Conservation (phyloP, 768 basidiomycete genomes). For the Boletus rubescentipes region DNA sequence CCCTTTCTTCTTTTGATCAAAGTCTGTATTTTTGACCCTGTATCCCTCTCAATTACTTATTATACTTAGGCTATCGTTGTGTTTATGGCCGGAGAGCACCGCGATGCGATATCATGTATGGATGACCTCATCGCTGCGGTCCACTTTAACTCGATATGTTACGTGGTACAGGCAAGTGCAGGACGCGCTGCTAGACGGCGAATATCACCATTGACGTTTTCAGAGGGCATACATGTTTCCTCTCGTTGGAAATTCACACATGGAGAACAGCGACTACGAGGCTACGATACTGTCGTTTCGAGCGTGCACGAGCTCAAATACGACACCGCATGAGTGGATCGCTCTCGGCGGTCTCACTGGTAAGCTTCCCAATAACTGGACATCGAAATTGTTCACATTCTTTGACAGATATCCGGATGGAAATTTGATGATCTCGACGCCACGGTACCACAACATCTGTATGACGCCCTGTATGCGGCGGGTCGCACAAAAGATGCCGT, state of each 20-base stretch:
- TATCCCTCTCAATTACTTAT: not conserved
- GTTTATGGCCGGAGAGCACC: not conserved
- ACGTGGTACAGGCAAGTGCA: not conserved
- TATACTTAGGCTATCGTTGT: not conserved
- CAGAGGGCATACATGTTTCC: not conserved
- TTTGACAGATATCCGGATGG: too few relatives aligned
- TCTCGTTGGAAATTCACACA: not conserved
- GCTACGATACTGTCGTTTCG: not conserved
- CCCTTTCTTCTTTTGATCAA: not conserved
- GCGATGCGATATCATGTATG: not conserved
- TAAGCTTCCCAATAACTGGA: too few relatives aligned
- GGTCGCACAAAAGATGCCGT: not conserved
- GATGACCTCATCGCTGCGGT: not conserved
- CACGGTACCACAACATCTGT: too few relatives aligned
- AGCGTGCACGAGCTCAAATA: not conserved
- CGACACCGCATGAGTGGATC: too few relatives aligned
- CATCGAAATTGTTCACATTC: too few relatives aligned
- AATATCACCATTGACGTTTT: not conserved
- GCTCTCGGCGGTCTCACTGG: too few relatives aligned
- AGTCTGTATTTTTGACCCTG: not conserved
- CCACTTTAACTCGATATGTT: not conserved
- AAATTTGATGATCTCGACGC: too few relatives aligned
- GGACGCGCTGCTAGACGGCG: too few relatives aligned
- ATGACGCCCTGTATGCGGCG: not conserved
- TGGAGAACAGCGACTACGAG: not conserved